Evolutionary conservation across 2,329 filamentous ascomycete species (phyloP).

Genomic region (Chalara sp.): DNA sequence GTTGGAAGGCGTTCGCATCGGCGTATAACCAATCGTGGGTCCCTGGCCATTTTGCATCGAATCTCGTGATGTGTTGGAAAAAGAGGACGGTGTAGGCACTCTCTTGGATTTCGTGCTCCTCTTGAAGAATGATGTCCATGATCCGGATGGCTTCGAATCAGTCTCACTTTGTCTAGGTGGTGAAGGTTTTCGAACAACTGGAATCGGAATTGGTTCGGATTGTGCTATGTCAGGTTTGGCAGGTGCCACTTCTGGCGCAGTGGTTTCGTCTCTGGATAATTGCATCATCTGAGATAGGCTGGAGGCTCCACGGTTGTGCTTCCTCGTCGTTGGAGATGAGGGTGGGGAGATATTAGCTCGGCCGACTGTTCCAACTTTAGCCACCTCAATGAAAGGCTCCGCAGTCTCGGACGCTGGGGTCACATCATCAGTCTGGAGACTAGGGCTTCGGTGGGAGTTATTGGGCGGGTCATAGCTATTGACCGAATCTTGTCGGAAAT

Average conservation of each 20-base stretch:
- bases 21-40: conserved; percentile 15
- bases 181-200: background rate
- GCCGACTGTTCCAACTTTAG: conserved; percentile 40
- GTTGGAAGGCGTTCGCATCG: conserved; percentile 25
- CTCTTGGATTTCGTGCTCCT: conserved; percentile 42
- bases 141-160: conserved; percentile 42
- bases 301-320: conserved; percentile 39
- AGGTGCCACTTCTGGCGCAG: conserved; percentile 30
- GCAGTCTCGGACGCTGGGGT: conserved; percentile 20
- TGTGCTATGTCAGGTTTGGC: background rate
- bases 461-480: background rate
- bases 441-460: conserved; percentile 11
- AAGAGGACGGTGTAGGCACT: conserved; percentile 61
- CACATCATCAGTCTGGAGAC: conserved; percentile 19
- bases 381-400: conserved; percentile 37
- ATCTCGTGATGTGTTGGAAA: conserved; percentile 85
- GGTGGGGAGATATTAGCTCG: conserved; percentile 39
- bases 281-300: conserved; percentile 47
- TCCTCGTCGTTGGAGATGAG: conserved; percentile 32
- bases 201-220: background rate
- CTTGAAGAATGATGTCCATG: conserved; percentile 72
- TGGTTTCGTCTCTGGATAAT: conserved; percentile 31
- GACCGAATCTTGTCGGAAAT: conserved; percentile 15
- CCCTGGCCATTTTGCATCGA: conserved; percentile 53
- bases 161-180: conserved; percentile 4